phyloP scores from a whole-genome alignment of 257 asterid genomes.

The Jaltomata sinuosa region DNA sequence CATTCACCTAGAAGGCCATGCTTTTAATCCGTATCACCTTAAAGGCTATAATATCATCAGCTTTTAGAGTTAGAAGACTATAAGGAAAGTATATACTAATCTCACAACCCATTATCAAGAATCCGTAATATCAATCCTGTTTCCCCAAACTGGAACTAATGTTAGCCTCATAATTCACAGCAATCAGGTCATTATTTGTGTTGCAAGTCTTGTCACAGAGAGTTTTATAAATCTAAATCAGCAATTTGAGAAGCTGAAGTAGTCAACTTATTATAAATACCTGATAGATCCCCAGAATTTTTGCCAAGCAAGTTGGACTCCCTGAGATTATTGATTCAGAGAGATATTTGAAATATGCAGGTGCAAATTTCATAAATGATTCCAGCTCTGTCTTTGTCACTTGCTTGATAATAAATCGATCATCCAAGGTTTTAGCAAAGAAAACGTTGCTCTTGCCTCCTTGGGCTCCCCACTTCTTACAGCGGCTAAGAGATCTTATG shows the following conservation, averaged over 20 bases:
- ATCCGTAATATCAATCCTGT: background rate
- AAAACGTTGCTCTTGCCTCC: constrained; percentile 98
- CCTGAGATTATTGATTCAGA: constrained; percentile 63
- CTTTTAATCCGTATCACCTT: background rate
- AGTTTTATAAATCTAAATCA: background rate
- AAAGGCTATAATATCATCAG: background rate
- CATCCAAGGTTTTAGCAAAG: constrained; percentile 91
- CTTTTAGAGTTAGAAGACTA: background rate
- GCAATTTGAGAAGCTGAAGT: background rate
- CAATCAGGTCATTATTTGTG: background rate
- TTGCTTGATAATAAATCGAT: constrained; percentile 87
- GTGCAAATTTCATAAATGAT: constrained; percentile 89
- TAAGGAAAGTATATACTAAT: background rate
- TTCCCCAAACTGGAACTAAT: background rate
- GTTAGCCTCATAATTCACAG: background rate
- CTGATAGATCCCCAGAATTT: constrained; percentile 95
- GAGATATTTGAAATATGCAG: constrained; percentile 74
- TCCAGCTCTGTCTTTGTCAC: constrained; percentile 97
- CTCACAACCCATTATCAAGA: background rate
- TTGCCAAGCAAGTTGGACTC: constrained; percentile 91
- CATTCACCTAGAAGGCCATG: background rate
- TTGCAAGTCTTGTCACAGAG: background rate
- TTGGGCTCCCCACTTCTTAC: constrained; percentile 99
- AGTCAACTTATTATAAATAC: constrained; percentile 27
- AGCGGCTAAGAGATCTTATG: constrained; percentile 78